phyloP scores from a whole-genome alignment of 108 stramenopile genomes.

The Pseudonitzschia multiseries region DNA sequence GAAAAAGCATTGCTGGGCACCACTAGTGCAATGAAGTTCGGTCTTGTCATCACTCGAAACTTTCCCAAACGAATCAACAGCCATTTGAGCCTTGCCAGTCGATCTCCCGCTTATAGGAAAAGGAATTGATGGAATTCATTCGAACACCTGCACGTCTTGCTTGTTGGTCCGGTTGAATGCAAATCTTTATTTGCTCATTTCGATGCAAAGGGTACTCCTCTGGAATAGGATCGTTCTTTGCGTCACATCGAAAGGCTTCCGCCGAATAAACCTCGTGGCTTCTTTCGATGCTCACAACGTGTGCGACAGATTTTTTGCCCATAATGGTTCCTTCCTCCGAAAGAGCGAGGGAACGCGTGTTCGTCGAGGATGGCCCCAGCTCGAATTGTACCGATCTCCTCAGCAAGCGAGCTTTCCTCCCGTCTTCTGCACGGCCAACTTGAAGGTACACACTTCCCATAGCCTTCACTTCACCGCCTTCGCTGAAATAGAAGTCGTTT shows the following conservation, averaged over 20 bases:
- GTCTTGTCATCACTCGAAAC: not conserved
- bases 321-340: slow-evolving; percentile 9
- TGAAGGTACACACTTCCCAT: slow-evolving; percentile 21
- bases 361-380: not conserved
- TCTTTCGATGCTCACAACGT: slow-evolving; percentile 1
- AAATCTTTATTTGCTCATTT: slow-evolving; percentile 3
- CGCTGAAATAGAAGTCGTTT: slow-evolving; percentile 26
- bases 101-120: not conserved
- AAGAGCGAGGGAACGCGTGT: slow-evolving; percentile 2
- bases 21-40: not conserved
- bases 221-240: slow-evolving; percentile 4
- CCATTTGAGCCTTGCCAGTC: not conserved
- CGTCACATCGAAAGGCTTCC: slow-evolving; percentile 24
- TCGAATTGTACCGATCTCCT: slow-evolving; percentile 6
- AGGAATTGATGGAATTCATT: not conserved
- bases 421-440: not conserved
- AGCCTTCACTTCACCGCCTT: slow-evolving; percentile 17
- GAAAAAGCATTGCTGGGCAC: not conserved
- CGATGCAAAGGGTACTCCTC: slow-evolving; percentile 1
- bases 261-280: slow-evolving; percentile 2
- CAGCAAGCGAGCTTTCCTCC: not conserved
- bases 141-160: not conserved
- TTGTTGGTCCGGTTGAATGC: slow-evolving; percentile 2
- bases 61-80: slow-evolving; percentile 6
- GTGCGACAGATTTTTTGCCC: not conserved